Percentiles rank a stretch among this genome's conserved stretches.
Evolutionary conservation across 169 alveolate species (phyloP).

Genomic region (Nephromyces sp.): DNA sequence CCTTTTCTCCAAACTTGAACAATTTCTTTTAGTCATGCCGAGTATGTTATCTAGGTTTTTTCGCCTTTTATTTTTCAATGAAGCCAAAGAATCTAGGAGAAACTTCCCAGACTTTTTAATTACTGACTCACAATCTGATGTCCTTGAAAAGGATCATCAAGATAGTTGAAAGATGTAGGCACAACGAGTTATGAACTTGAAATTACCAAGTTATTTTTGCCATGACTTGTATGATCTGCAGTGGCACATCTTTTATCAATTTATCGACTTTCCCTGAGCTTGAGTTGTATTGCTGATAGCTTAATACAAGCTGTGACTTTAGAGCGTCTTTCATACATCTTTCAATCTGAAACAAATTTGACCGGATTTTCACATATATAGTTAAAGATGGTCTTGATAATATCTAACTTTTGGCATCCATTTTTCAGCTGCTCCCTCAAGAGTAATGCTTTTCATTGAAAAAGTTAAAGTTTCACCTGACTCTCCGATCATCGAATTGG

Average conservation of each 20-base stretch:
- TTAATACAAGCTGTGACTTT: not conserved
- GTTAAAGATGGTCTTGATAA: too few relatives aligned
- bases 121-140: not conserved
- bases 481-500: not conserved
- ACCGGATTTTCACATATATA: too few relatives aligned
- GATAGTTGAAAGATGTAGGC: not conserved
- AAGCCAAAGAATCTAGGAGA: not conserved
- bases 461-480: not conserved
- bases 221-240: not conserved
- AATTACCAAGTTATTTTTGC: not conserved
- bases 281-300: not conserved
- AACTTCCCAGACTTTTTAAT: not conserved
- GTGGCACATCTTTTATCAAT: not conserved
- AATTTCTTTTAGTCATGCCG: not conserved
- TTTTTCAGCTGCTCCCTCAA: not conserved
- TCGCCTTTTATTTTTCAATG: not conserved
- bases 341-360: too few relatives aligned
- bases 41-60: not conserved
- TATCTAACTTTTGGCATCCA: not conserved
- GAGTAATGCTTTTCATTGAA: not conserved
- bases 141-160: not conserved
- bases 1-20: not conserved
- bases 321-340: not conserved
- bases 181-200: not conserved
- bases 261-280: not conserved